Evolutionary conservation across 306 rosid species (phyloP).

Genomic region (Pyrus bretschneideri): DNA sequence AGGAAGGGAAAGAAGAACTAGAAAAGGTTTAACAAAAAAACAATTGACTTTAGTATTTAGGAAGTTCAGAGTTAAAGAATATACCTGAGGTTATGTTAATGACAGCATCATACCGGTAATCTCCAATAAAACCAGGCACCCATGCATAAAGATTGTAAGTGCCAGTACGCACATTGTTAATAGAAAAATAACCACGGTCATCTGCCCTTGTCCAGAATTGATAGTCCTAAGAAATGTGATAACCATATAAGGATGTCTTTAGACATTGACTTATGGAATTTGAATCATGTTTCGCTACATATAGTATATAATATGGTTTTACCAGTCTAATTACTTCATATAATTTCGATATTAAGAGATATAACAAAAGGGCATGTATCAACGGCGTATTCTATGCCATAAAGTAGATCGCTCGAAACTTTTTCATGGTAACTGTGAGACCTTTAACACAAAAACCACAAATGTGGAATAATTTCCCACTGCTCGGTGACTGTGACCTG

Average conservation of each 20-base stretch:
- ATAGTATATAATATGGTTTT: not conserved
- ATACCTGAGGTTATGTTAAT: slow-evolving; percentile 58
- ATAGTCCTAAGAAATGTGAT: slow-evolving; percentile 46
- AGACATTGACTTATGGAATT: not conserved
- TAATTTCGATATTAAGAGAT: not conserved
- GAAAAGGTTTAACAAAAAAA: not conserved
- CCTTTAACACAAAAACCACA: not conserved
- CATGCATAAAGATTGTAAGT: slow-evolving; percentile 80
- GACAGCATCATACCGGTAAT: slow-evolving; percentile 49
- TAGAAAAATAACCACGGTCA: slow-evolving; percentile 58
- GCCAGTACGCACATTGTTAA: slow-evolving; percentile 50
- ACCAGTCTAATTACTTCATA: not conserved
- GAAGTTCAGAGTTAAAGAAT: not conserved
- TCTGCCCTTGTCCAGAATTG: slow-evolving; percentile 82
- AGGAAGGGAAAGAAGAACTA: not conserved
- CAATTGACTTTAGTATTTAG: not conserved
- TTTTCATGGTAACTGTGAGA: not conserved
- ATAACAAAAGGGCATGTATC: not conserved
- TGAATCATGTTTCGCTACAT: not conserved
- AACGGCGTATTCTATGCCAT: not conserved
- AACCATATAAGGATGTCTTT: not conserved
- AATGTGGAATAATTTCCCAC: not conserved
- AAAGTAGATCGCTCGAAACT: not conserved
- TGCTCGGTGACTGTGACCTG: not conserved
- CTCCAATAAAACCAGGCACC: slow-evolving; percentile 91